These are phyloP conservation scores for Taphrina sp. DNA, from an alignment of 1,139 yeast genomes.

Conservation along the genomic window DNA sequence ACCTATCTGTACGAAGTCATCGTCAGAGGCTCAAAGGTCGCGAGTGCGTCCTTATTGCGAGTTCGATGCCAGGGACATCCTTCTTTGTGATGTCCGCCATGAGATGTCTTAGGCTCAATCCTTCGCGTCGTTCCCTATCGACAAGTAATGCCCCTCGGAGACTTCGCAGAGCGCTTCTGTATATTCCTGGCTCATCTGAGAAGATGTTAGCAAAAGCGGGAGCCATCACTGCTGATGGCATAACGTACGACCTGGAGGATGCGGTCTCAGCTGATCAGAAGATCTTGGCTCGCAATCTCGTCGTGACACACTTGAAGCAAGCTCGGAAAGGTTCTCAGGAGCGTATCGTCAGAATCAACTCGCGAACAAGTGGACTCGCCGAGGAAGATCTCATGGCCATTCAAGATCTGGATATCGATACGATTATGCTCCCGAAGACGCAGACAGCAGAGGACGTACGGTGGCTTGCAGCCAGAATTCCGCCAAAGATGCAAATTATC, in stretches of 20 bases:
- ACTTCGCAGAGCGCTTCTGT: conserved; percentile 17
- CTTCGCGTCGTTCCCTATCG: no score
- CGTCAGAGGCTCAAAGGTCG: no score
- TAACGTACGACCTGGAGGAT: conserved; percentile 26
- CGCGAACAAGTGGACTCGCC: conserved; percentile 18
- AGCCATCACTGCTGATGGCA: conserved; percentile 13
- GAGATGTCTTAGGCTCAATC: no score
- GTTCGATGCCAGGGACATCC: no score
- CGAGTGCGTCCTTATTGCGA: no score
- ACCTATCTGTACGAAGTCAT: no score
- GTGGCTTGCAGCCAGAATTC: conserved; percentile 18
- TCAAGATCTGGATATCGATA: conserved; percentile 2
- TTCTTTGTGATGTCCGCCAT: no score
- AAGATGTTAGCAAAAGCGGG: conserved; percentile 26
- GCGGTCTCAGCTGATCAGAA: conserved; percentile 14
- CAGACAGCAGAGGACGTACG: conserved; percentile 24
- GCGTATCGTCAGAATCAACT: conserved; percentile 17
- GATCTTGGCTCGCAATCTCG: conserved; percentile 3
- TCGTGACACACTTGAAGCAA: conserved; percentile 4
- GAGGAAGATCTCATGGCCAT: conserved; percentile 14
- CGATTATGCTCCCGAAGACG: conserved; percentile 28
- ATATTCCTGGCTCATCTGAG: conserved; percentile 30
- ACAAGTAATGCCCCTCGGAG: background rate
- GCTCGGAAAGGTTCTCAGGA: conserved; percentile 11
- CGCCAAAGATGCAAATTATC: conserved; percentile 9